Evolutionary conservation across 768 basidiomycete genomes (phyloP).

Genomic region (Lanmaoa rubissima): DNA sequence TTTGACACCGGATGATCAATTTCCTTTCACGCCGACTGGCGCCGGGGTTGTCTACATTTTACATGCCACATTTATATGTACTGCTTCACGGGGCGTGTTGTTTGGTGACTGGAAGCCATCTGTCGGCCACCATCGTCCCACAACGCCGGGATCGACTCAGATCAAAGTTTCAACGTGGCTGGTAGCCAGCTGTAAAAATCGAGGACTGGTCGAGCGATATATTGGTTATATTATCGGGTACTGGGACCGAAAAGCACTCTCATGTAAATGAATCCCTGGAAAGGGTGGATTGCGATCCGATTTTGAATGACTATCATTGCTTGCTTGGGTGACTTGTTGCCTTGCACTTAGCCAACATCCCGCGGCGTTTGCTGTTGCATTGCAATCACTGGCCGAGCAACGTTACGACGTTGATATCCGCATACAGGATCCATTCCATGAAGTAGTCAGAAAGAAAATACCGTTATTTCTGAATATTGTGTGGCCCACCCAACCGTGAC

Average conservation of each 20-base stretch:
- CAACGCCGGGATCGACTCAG: neutral
- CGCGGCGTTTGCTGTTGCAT: neutral
- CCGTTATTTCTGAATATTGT: neutral
- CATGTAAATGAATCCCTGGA: neutral
- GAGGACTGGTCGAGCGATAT: neutral
- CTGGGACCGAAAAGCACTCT: neutral
- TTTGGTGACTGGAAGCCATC: slow-evolving; percentile 4
- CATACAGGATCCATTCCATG: neutral
- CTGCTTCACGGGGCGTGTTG: slow-evolving; percentile 12
- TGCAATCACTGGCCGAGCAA: neutral
- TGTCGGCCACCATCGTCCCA: slow-evolving; percentile 3
- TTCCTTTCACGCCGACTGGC: slow-evolving; percentile 1
- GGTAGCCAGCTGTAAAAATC: neutral
- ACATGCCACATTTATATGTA: neutral
- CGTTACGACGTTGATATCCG: neutral
- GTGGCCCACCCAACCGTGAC: too few relatives aligned
- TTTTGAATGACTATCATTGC: neutral
- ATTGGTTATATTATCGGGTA: neutral
- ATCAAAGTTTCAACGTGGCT: neutral
- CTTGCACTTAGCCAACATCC: neutral
- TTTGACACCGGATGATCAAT: slow-evolving; percentile 9
- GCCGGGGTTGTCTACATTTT: neutral
- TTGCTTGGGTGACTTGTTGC: neutral
- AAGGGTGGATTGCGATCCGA: neutral
- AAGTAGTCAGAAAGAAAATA: too few relatives aligned